Percentiles rank a stretch among this genome's conserved stretches.
These are phyloP conservation scores for Wickerhamomyces mucosus DNA, from an alignment of 805 yeast species.

Conservation along the genomic window DNA sequence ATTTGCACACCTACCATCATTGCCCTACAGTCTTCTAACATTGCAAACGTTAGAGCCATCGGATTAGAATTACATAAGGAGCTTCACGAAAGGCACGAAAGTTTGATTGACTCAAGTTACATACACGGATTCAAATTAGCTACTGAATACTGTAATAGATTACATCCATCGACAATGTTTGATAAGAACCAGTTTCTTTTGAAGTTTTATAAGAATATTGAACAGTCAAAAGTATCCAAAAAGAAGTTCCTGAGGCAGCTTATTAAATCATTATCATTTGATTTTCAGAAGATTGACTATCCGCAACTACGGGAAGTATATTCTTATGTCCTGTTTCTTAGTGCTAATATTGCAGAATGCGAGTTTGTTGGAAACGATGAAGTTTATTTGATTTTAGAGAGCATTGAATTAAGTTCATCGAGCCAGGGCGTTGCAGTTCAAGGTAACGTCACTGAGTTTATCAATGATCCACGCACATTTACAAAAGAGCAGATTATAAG, in stretches of 20 bases:
- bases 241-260: constrained; percentile 31
- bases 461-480: constrained; percentile 3
- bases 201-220: constrained; percentile 33
- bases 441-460: neutral
- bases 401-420: constrained; percentile 25
- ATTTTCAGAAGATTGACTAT: constrained; percentile 18
- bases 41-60: constrained; percentile 30
- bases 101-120: constrained; percentile 58
- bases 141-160: constrained; percentile 29
- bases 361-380: constrained; percentile 41
- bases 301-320: constrained; percentile 12
- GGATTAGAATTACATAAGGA: constrained; percentile 46
- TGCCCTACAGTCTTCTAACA: constrained; percentile 53
- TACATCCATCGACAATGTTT: constrained; percentile 17
- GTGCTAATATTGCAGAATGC: constrained; percentile 30
- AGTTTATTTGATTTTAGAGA: constrained; percentile 32
- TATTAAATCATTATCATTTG: constrained; percentile 22
- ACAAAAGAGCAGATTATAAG: constrained; percentile 1
- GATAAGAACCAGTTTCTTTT: constrained; percentile 27
- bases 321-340: constrained; percentile 25
- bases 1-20: constrained; percentile 58
- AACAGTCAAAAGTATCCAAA: constrained; percentile 28
- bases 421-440: constrained; percentile 6
- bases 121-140: constrained; percentile 54
- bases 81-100: constrained; percentile 57